Conservation (phyloP, 2,329 filamentous ascomycete species). For the Diaporthe longicolla region DNA sequence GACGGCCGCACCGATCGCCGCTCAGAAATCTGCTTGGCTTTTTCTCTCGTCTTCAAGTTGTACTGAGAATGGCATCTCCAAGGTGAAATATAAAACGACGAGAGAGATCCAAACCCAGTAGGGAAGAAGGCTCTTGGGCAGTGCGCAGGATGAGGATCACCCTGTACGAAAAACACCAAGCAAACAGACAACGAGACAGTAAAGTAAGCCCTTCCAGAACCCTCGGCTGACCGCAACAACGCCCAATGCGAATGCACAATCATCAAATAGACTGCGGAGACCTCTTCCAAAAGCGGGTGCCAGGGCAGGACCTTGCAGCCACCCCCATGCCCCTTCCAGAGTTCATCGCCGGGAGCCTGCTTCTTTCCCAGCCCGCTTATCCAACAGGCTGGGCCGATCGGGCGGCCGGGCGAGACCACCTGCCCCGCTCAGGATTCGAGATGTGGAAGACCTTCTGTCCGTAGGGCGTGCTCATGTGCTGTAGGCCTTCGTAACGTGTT, state of each 20-base stretch:
- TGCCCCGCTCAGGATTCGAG: constrained; percentile 24
- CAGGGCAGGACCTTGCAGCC: not conserved
- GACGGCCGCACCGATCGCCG: constrained; percentile 15
- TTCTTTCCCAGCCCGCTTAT: not conserved
- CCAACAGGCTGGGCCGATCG: constrained; percentile 14
- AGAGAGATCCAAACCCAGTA: not conserved
- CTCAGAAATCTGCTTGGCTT: too few species aligned
- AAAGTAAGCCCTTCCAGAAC: constrained; percentile 19
- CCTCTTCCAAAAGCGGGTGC: constrained; percentile 8
- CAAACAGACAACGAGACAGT: not conserved
- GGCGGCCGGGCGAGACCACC: not conserved
- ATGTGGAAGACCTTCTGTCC: constrained; percentile 2
- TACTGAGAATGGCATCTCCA: not conserved
- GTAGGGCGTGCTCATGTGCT: constrained; percentile 7
- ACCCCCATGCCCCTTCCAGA: constrained; percentile 3
- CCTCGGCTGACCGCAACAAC: constrained; percentile 2
- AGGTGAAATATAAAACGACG: not conserved
- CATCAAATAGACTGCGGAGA: constrained; percentile 27
- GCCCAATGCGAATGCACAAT: constrained; percentile 1
- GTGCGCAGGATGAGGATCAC: not conserved
- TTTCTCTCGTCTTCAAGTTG: not conserved
- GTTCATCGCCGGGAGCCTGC: constrained; percentile 28
- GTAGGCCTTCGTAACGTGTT: not conserved
- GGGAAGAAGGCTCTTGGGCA: not conserved
- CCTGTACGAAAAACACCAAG: not conserved